Base-by-base conservation (phyloP, 2,329 filamentous ascomycete species). In the Paecilomyces variotii region DNA sequence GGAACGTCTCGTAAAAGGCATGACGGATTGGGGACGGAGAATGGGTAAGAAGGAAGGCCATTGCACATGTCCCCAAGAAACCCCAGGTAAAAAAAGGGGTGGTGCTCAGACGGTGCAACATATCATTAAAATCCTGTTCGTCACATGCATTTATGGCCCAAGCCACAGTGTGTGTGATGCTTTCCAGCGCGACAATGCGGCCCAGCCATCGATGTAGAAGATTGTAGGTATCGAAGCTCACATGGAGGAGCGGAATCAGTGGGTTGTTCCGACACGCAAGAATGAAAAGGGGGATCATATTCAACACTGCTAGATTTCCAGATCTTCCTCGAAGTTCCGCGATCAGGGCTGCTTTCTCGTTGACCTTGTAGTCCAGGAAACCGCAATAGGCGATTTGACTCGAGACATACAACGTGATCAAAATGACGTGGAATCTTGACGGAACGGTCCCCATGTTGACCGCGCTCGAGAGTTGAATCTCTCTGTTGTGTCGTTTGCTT, bases 181-280 rank as follows among this genome's bases (percentile, higher is more conserved):
- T 76, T 72, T 94, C 88, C 2, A 88, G 56, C n/a, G 89, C 83
- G 27, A 90, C 84, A 51, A 92, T 84, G 27, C 90, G 84, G 28
- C 89, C 90, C 61, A 90, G 83, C 89, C 90, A 95, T 63, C 90
- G 84, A 73, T 95, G 90, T 55, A 94, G 78, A 7, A 94, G 85
- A 72, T 97, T 97, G 81, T 95, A 97, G 0, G 92, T 96, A 74
- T 97, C 94, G 76, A 97, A 99, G 73, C 90, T 93, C 72, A 97
- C 88, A 66, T 88, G 85, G 59, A 97, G 82, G 34, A 95, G 74
- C 2, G 80, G 74, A 69, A 97, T 97, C 54, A 97, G 80, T 7
- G 91, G 90, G 76, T 97, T 99, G 79, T 97, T 97, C 70, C 94
- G 88, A 35, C 91, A 87, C 11, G 92, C 91, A 59, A 97, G 84